Percentiles rank a stretch among this genome's conserved stretches.
Conservation (phyloP, 192 early-diverging fungal genomes). For the Linnemannia hyalina region DNA sequence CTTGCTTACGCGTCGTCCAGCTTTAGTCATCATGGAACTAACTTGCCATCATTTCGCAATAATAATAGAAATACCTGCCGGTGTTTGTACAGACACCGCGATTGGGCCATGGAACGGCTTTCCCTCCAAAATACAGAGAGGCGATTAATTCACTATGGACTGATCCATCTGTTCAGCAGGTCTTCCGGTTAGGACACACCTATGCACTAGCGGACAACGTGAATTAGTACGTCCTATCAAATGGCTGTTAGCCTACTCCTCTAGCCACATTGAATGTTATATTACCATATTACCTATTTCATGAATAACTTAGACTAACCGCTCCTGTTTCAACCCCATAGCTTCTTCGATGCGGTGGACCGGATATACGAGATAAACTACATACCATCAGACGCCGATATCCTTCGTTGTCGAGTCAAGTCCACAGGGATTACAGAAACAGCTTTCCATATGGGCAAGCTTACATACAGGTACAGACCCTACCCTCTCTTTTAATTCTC, state of each 20-base stretch:
- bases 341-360: constrained; percentile 68
- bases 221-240: constrained; percentile 60
- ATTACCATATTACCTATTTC: no score
- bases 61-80: constrained; percentile 40
- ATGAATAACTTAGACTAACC: background rate
- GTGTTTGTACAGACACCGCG: constrained; percentile 56
- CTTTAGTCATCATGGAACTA: no score
- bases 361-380: constrained; percentile 59
- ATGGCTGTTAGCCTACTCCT: no score
- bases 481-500: background rate
- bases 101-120: constrained; percentile 42
- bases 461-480: constrained; percentile 72
- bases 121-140: constrained; percentile 54
- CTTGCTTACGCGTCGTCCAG: no score
- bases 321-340: background rate
- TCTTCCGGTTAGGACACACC: constrained; percentile 57
- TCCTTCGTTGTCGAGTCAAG: constrained; percentile 70
- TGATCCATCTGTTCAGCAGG: constrained; percentile 59
- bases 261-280: no score
- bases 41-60: no score
- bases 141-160: constrained; percentile 64
- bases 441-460: constrained; percentile 62
- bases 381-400: constrained; percentile 70
- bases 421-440: constrained; percentile 75
- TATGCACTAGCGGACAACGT: constrained; percentile 68